Evolutionary conservation across 176 grass and related monocot species (phyloP).

Genomic region (Typha latifolia): DNA sequence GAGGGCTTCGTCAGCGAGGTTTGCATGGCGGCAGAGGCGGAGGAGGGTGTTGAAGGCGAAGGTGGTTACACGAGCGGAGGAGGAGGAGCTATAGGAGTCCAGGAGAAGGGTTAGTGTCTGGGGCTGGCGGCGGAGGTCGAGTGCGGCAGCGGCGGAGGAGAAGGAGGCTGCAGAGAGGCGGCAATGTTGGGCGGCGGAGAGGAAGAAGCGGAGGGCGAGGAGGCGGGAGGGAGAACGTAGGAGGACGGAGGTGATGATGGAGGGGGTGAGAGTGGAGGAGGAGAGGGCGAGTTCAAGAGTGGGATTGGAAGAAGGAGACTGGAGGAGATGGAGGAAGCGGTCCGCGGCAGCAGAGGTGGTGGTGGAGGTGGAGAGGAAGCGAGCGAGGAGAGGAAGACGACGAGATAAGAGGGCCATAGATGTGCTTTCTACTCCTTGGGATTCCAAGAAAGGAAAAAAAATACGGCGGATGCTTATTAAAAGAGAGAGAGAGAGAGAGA

Average conservation of each 20-base stretch:
- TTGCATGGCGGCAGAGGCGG: slow-evolving; percentile 17
- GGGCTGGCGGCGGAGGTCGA: slow-evolving; percentile 37
- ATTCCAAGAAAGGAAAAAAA: too few relatives aligned
- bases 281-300: slow-evolving; percentile 34
- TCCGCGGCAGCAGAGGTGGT: slow-evolving; percentile 26
- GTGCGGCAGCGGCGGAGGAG: slow-evolving; percentile 33
- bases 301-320: slow-evolving; percentile 24
- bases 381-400: too few relatives aligned
- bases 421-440: too few relatives aligned
- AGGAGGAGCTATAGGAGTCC: slow-evolving; percentile 38
- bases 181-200: slow-evolving; percentile 37
- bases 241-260: slow-evolving; percentile 39
- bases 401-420: too few relatives aligned
- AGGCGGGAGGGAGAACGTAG: slow-evolving; percentile 16
- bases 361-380: slow-evolving; percentile 25
- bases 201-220: slow-evolving; percentile 30
- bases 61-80: slow-evolving; percentile 10
- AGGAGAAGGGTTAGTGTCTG: slow-evolving; percentile 30
- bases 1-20: slow-evolving; percentile 16
- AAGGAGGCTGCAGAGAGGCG: slow-evolving; percentile 25
- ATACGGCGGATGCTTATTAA: too few relatives aligned
- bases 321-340: slow-evolving; percentile 23
- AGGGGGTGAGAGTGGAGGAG: slow-evolving; percentile 33
- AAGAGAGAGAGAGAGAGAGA: too few relatives aligned
- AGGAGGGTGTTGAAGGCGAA: slow-evolving; percentile 15